Evolutionary conservation across 495 filamentous ascomycete species (phyloP).

Genomic region (Penicillium coffeae): DNA sequence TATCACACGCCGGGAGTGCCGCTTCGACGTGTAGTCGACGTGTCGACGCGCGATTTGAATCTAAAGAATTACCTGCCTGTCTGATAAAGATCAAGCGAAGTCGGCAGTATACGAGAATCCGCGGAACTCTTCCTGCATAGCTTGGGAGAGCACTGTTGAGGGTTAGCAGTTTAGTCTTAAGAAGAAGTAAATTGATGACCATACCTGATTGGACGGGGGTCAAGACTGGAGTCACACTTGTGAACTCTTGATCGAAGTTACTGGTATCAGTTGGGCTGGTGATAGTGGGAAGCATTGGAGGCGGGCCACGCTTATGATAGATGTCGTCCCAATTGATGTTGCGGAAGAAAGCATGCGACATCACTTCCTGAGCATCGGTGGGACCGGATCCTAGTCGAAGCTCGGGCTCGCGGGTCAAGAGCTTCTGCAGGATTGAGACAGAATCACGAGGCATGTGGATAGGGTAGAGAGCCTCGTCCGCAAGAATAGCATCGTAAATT

Average conservation of each 20-base stretch:
- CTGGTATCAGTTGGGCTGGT: slow-evolving; percentile 92
- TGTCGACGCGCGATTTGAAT: slow-evolving; percentile 8
- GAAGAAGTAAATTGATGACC: slow-evolving; percentile 18
- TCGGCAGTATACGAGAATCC: slow-evolving; percentile 95
- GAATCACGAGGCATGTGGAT: slow-evolving; percentile 99
- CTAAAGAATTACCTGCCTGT: slow-evolving; percentile 10
- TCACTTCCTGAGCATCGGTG: slow-evolving; percentile 97
- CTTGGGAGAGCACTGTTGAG: slow-evolving; percentile 83
- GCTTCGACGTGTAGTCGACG: slow-evolving; percentile 2
- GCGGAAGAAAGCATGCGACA: slow-evolving; percentile 97
- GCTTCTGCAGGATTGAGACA: slow-evolving; percentile 95
- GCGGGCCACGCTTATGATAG: slow-evolving; percentile 84
- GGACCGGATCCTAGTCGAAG: slow-evolving; percentile 87
- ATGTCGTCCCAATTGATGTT: slow-evolving; percentile 99
- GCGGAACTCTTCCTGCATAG: slow-evolving; percentile 99
- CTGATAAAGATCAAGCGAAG: slow-evolving; percentile 48
- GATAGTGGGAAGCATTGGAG: slow-evolving; percentile 87
- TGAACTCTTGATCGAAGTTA: slow-evolving; percentile 99
- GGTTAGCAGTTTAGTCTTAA: slow-evolving; percentile 9
- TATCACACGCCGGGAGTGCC: slow-evolving; percentile 2
- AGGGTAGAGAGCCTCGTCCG: slow-evolving; percentile 95
- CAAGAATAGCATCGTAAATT: slow-evolving; percentile 98
- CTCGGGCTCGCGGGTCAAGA: slow-evolving; percentile 92
- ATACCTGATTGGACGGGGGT: slow-evolving; percentile 97
- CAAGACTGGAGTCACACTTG: slow-evolving; percentile 94